Percentiles rank a stretch among this genome's conserved stretches.
Conservation (phyloP, 2,329 filamentous ascomycete genomes). For the Venturia effusa region DNA sequence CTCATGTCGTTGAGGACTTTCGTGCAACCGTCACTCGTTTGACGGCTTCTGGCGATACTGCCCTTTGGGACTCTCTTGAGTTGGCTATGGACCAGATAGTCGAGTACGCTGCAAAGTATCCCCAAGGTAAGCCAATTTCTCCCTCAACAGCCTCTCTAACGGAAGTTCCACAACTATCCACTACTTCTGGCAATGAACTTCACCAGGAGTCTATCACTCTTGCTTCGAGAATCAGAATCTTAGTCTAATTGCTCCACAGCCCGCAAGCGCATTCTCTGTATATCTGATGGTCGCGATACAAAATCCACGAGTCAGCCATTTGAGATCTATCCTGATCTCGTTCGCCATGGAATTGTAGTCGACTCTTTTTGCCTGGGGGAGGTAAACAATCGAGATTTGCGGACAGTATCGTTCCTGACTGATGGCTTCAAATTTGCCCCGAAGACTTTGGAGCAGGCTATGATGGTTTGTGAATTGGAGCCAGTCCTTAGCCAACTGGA, state of each 20-base stretch:
- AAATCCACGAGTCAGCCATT: constrained; percentile 18
- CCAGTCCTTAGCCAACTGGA: constrained; percentile 25
- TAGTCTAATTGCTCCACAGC: neutral
- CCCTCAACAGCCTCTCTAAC: neutral
- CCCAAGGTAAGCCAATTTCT: constrained; percentile 17
- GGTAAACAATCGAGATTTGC: constrained; percentile 19
- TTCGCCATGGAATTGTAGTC: constrained; percentile 20
- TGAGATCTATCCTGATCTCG: constrained; percentile 18
- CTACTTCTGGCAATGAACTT: neutral
- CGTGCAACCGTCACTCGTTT: constrained; percentile 22
- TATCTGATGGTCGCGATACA: constrained; percentile 28
- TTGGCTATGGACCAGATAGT: constrained; percentile 24
- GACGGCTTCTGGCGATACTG: constrained; percentile 22
- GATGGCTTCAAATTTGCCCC: constrained; percentile 28
- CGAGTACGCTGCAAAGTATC: constrained; percentile 21
- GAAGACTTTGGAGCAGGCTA: constrained; percentile 22
- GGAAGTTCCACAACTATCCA: neutral
- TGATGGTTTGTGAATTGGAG: constrained; percentile 28
- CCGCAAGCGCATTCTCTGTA: constrained; percentile 24
- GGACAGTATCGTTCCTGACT: constrained; percentile 21
- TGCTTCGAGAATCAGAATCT: neutral
- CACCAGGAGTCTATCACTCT: neutral
- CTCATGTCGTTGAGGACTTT: constrained; percentile 28
- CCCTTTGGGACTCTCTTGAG: constrained; percentile 26
- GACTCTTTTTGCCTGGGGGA: constrained; percentile 26